Conservation (phyloP, 306 rosid species). For the Vicia villosa region DNA sequence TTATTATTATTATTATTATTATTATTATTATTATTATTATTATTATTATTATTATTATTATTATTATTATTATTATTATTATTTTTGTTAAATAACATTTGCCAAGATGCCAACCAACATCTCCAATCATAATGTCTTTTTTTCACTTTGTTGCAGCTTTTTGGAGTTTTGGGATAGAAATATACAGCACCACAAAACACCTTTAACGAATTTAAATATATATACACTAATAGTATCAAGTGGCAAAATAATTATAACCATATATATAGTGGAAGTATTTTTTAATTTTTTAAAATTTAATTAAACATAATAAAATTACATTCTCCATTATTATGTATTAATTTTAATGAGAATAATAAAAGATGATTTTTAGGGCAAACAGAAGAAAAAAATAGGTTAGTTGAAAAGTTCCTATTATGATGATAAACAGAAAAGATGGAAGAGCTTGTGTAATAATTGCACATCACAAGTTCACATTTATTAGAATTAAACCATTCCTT, state of each 20-base stretch:
- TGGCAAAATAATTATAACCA: constrained; percentile 58
- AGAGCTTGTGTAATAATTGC: constrained; percentile 56
- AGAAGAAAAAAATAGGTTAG: neutral
- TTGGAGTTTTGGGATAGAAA: constrained; percentile 44
- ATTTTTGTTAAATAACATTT: constrained; percentile 5
- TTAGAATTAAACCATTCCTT: constrained; percentile 37
- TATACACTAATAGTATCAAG: constrained; percentile 17
- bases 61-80: too few relatives aligned
- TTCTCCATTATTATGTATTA: too few relatives aligned
- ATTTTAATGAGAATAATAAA: too few relatives aligned
- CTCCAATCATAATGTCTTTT: constrained; percentile 53
- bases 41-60: too few relatives aligned
- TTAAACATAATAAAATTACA: too few relatives aligned
- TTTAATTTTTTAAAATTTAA: neutral
- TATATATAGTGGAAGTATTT: constrained; percentile 19
- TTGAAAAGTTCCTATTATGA: constrained; percentile 11
- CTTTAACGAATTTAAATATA: constrained; percentile 43
- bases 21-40: too few relatives aligned
- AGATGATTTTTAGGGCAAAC: neutral
- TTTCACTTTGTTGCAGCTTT: constrained; percentile 58
- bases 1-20: too few relatives aligned
- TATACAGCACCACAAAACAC: constrained; percentile 42
- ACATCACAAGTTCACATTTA: constrained; percentile 47
- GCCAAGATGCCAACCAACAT: constrained; percentile 50
- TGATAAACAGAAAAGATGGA: constrained; percentile 42